phyloP scores from a whole-genome alignment of 2,329 filamentous ascomycete genomes.

The Zasmidium citrigriseum region DNA sequence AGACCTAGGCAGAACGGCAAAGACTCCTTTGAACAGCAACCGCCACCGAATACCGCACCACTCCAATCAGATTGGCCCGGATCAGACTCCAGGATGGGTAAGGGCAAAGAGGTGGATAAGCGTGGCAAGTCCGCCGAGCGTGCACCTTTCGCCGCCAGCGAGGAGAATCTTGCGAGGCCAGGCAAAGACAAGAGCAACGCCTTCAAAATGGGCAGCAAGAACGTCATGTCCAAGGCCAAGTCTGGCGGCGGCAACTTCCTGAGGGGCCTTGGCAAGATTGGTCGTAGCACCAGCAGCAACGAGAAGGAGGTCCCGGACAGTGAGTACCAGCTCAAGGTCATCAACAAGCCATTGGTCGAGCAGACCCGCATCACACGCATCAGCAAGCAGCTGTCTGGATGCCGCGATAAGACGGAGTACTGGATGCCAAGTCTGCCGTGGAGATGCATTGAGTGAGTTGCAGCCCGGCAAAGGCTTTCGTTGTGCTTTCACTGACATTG shows the following conservation, averaged over 20 bases:
- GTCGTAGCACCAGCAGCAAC: constrained; percentile 63
- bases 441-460: constrained; percentile 79
- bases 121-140: constrained; percentile 38
- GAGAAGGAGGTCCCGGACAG: constrained; percentile 67
- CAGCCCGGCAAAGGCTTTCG: too few relatives aligned
- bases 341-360: constrained; percentile 82
- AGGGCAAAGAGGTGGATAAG: constrained; percentile 26
- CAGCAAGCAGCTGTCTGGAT: constrained; percentile 82
- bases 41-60: constrained; percentile 31
- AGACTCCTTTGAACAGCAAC: constrained; percentile 23
- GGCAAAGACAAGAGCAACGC: constrained; percentile 20
- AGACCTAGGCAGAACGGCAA: constrained; percentile 22
- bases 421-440: constrained; percentile 98
- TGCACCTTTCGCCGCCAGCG: constrained; percentile 23
- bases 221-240: constrained; percentile 29
- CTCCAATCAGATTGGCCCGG: constrained; percentile 28
- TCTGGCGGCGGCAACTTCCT: constrained; percentile 25
- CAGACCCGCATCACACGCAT: constrained; percentile 91
- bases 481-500: constrained; percentile 24
- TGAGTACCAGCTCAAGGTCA: constrained; percentile 79
- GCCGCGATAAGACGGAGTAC: constrained; percentile 93
- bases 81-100: constrained; percentile 24
- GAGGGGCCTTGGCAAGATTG: constrained; percentile 31
- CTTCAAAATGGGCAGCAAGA: constrained; percentile 32
- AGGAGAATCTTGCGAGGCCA: constrained; percentile 25